Evolutionary conservation across 441 rosid species (phyloP).

Genomic region (Hura crepitans): DNA sequence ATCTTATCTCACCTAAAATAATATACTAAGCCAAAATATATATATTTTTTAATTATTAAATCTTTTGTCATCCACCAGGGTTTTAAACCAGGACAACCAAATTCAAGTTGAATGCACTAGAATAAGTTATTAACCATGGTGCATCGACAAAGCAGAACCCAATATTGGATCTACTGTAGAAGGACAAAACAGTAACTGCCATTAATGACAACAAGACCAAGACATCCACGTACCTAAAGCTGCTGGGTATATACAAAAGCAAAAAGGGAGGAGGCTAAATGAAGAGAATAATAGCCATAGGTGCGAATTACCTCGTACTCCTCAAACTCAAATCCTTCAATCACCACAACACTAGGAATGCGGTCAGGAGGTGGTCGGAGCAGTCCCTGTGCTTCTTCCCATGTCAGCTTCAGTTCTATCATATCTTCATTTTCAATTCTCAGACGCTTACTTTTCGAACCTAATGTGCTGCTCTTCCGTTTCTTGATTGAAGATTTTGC

Average conservation of each 20-base stretch:
- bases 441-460: constrained; percentile 76
- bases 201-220: neutral
- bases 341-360: constrained; percentile 58
- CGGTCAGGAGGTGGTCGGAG: constrained; percentile 78
- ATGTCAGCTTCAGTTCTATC: constrained; percentile 75
- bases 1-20: neutral
- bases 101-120: neutral
- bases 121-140: neutral
- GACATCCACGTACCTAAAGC: constrained; percentile 9
- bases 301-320: constrained; percentile 65
- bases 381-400: constrained; percentile 95
- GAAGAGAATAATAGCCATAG: constrained; percentile 4
- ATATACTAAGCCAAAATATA: neutral
- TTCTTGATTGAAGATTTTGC: constrained; percentile 55
- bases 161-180: neutral
- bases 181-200: neutral
- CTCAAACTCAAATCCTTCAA: constrained; percentile 92
- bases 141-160: neutral
- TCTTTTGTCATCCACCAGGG: neutral
- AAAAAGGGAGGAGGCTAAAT: constrained; percentile 7
- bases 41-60: neutral
- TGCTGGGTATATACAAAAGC: constrained; percentile 5
- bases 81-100: neutral
- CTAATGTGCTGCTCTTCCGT: constrained; percentile 67
- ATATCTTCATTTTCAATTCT: constrained; percentile 73